phyloP scores from a whole-genome alignment of 1,139 yeast genomes.

The Kurtzmaniella natalensis region DNA sequence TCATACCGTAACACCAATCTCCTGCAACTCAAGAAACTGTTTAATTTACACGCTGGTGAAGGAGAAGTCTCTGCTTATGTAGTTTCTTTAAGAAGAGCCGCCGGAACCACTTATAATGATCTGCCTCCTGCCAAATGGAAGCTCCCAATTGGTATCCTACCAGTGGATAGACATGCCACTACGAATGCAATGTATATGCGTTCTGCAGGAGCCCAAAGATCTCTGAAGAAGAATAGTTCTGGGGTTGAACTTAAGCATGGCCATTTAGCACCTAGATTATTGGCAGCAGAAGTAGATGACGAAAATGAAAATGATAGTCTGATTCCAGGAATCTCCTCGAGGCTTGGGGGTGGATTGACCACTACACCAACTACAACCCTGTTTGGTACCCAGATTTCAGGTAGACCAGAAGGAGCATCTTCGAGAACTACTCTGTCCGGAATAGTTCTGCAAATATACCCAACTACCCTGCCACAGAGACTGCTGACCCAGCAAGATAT shows the following conservation, averaged over 20 bases:
- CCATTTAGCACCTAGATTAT: slow-evolving; percentile 64
- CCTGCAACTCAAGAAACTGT: slow-evolving; percentile 33
- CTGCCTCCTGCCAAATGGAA: slow-evolving; percentile 55
- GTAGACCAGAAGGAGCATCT: not conserved
- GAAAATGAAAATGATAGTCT: slow-evolving; percentile 28
- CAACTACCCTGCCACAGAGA: not conserved
- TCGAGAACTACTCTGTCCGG: slow-evolving; percentile 7
- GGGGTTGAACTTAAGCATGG: slow-evolving; percentile 72
- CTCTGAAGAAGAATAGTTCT: slow-evolving; percentile 29
- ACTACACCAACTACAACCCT: not conserved
- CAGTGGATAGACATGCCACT: slow-evolving; percentile 30
- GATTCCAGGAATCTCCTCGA: slow-evolving; percentile 7
- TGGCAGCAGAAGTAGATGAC: slow-evolving; percentile 77
- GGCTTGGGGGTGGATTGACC: slow-evolving; percentile 6
- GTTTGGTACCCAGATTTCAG: not conserved
- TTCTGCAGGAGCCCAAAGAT: slow-evolving; percentile 21
- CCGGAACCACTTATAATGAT: slow-evolving; percentile 56
- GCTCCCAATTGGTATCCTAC: slow-evolving; percentile 61
- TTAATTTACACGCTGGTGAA: slow-evolving; percentile 43
- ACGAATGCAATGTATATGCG: slow-evolving; percentile 31
- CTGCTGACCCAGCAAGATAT: slow-evolving; percentile 9
- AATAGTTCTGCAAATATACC: slow-evolving; percentile 4
- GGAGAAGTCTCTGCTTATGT: slow-evolving; percentile 56
- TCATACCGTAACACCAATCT: slow-evolving; percentile 37
- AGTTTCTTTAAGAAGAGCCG: slow-evolving; percentile 43